These are phyloP conservation scores for Saccharomycopsis sp. DNA, from an alignment of 805 yeast genomes.

Conservation along the genomic window DNA sequence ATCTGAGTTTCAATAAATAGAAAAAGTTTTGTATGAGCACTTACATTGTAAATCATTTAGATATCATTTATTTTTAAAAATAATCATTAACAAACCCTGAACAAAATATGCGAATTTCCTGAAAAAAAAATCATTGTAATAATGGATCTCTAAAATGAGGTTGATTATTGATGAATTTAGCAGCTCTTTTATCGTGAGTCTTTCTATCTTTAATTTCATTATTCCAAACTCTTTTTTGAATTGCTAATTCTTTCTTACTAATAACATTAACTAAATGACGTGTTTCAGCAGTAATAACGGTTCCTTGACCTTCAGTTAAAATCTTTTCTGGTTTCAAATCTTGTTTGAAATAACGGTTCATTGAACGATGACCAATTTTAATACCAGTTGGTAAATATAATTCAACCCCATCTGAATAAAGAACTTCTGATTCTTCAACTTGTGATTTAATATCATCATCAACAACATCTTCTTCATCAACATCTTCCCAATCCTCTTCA, in stretches of 20 bases:
- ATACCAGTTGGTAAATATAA: conserved; percentile 76
- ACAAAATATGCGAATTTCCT: conserved; percentile 42
- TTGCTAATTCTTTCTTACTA: conserved; percentile 35
- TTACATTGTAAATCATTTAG: conserved; percentile 1
- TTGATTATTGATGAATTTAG: conserved; percentile 78
- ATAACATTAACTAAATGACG: conserved; percentile 33
- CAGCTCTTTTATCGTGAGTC: conserved; percentile 45
- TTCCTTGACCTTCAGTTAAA: conserved; percentile 69
- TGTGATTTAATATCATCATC: conserved; percentile 19
- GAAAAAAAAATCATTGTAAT: conserved; percentile 29
- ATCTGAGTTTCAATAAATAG: too few species aligned
- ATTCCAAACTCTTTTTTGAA: conserved; percentile 63
- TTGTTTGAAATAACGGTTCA: conserved; percentile 73
- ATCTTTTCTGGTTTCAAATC: conserved; percentile 47
- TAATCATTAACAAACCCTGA: conserved; percentile 1
- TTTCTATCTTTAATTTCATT: conserved; percentile 42
- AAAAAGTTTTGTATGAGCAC: conserved; percentile 4
- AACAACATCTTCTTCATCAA: conserved; percentile 26
- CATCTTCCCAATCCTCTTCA: conserved; percentile 30
- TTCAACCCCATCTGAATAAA: conserved; percentile 56
- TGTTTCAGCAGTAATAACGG: conserved; percentile 79
- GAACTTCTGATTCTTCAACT: conserved; percentile 27
- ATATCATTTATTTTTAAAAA: conserved; percentile 3
- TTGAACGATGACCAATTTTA: conserved; percentile 77
- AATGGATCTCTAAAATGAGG: conserved; percentile 79